Evolutionary conservation across 2,329 filamentous ascomycete species (phyloP).

Genomic region (Xylaria digitata): DNA sequence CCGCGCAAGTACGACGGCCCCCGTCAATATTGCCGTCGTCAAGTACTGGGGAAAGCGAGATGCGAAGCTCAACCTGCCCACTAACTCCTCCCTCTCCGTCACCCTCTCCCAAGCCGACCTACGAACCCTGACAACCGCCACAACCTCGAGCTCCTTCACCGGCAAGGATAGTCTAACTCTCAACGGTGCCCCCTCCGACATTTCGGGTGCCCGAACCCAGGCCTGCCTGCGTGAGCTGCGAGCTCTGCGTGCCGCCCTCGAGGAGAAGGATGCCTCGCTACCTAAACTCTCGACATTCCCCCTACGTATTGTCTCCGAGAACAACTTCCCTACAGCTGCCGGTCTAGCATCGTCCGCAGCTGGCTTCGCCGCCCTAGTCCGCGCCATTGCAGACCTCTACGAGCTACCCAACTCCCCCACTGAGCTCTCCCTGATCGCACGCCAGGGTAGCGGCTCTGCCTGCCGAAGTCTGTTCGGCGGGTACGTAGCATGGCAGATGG

Average conservation of each 20-base stretch:
- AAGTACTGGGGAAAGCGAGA: conserved; percentile 99
- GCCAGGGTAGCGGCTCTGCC: conserved; percentile 94
- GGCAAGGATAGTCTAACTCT: conserved; percentile 79
- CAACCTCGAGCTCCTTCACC: conserved; percentile 80
- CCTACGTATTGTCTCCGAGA: conserved; percentile 90
- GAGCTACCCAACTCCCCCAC: conserved; percentile 82
- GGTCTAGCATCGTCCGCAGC: conserved; percentile 81
- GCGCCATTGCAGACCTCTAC: conserved; percentile 93
- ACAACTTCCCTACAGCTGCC: conserved; percentile 98
- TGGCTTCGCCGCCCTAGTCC: conserved; percentile 77
- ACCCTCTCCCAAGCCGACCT: conserved; percentile 95
- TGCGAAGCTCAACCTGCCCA: conserved; percentile 91
- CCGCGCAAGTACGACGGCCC: conserved; percentile 94
- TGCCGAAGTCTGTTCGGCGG: conserved; percentile 94
- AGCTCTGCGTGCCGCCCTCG: conserved; percentile 78
- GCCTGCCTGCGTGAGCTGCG: conserved; percentile 92
- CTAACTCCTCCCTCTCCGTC: conserved; percentile 96
- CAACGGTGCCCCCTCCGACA: conserved; percentile 85
- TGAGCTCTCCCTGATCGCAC: conserved; percentile 87
- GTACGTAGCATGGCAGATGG: conserved; percentile 94
- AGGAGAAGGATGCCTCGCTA: conserved; percentile 76
- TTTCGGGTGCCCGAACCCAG: conserved; percentile 89
- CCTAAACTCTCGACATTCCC: conserved; percentile 82
- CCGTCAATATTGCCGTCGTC: conserved; percentile 98
- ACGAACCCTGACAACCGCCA: conserved; percentile 94